phyloP scores from a whole-genome alignment of 768 basidiomycete genomes.

The Tephrocybe rancida region DNA sequence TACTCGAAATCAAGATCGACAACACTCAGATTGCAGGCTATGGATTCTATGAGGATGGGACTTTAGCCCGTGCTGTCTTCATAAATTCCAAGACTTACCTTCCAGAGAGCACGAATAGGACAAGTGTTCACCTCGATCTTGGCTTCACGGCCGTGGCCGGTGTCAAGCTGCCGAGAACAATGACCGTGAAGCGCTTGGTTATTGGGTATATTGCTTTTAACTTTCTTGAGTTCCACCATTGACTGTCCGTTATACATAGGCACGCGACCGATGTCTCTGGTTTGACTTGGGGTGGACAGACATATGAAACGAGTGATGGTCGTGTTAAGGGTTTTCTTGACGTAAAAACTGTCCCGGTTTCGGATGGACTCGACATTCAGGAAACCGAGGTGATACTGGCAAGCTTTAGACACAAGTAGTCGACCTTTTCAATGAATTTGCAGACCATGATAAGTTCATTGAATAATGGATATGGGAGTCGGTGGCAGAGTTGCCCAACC shows the following conservation, averaged over 20 bases:
- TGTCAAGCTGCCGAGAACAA: slow-evolving; percentile 19
- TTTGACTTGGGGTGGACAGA: slow-evolving; percentile 60
- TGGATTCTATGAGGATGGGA: slow-evolving; percentile 53
- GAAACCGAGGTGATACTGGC: slow-evolving; percentile 51
- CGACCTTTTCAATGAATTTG: too few species aligned
- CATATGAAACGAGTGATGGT: slow-evolving; percentile 53
- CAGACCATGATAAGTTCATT: too few species aligned
- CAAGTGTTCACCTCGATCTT: slow-evolving; percentile 44
- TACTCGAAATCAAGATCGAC: slow-evolving; percentile 51
- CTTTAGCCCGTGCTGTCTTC: slow-evolving; percentile 52
- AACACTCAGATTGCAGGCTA: slow-evolving; percentile 57
- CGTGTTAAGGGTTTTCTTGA: slow-evolving; percentile 37
- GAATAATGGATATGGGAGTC: too few species aligned
- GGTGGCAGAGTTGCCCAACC: too few species aligned
- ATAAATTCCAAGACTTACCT: slow-evolving; percentile 62
- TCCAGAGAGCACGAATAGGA: slow-evolving; percentile 33
- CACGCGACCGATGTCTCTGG: slow-evolving; percentile 52
- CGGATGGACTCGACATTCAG: slow-evolving; percentile 44
- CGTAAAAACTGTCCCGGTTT: slow-evolving; percentile 28
- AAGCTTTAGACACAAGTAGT: slow-evolving; percentile 24
- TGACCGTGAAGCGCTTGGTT: slow-evolving; percentile 50
- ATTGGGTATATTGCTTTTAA: slow-evolving; percentile 39
- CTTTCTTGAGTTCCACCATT: neutral
- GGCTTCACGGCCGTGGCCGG: slow-evolving; percentile 28
- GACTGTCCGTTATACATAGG: slow-evolving; percentile 24